Evolutionary conservation across 208 protist genomes (phyloP), one percentile per base, ranked within the genome.

Genomic region (Crithidia thermophila): DNA sequence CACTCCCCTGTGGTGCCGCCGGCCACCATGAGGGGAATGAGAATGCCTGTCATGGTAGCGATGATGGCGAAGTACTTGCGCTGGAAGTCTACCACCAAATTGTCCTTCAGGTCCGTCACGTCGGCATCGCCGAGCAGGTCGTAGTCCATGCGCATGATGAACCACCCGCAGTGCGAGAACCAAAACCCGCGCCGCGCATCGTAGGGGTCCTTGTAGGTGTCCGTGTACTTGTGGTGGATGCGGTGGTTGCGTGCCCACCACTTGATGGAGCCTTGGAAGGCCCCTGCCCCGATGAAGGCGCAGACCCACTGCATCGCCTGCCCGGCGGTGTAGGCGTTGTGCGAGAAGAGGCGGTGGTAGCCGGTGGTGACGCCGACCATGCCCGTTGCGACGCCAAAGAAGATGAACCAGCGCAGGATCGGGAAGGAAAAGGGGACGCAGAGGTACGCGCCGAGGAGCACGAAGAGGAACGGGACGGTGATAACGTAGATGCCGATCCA

Each of bases 231-330:
- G 73, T 96, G 93, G 79, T 97, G 93, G 60, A 92, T 84, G 69
- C 93, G 87, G 72, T 96, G 93, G 77, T 96, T 94, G 58, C 89
- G 81, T 18, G 78, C 70, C 93, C 93, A 97, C 75, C 81, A 88
- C 67, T 93, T 89, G 72, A 90, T 85, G 40, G 87, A 91, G 52
- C 93, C 93, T 77, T 97, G 85, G 77, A 94, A 94, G 36, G 89
- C 85, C 31, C 83, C 83, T 0, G 85, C 82, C 39, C 87, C 88
- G 47, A 81, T 67, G 50, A 94, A 81, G 51, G 83, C 77, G 72
- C 84, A 84, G 27, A 90, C 60, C 73, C 79, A 85, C 75, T 90
- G 71, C 49, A 89, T 70, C n/a, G 78, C 34, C 33, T 62, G 75
- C 21, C 70, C 59, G 0, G 82, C 88, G 11, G 73, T 83, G 71